phyloP scores from a whole-genome alignment of 176 grass and related monocot species.

The Chrysopogon serrulatus region DNA sequence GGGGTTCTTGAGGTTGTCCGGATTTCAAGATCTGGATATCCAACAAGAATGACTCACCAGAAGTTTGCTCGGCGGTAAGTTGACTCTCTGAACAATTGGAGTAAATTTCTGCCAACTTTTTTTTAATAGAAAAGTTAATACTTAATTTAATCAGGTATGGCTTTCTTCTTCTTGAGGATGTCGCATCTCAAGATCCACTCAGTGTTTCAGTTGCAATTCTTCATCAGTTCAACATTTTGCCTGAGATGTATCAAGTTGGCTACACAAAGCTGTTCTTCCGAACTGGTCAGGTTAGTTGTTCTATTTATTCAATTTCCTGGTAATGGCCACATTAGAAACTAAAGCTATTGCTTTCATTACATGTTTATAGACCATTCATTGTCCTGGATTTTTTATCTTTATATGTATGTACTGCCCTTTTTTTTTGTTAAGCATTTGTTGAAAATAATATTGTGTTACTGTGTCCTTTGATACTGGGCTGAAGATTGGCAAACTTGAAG shows the following conservation, averaged over 20 bases:
- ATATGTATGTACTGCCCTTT: not conserved
- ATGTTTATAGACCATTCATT: constrained; percentile 8
- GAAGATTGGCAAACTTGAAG: constrained; percentile 93
- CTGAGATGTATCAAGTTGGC: constrained; percentile 99
- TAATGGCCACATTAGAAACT: not conserved
- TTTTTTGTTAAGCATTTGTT: constrained; percentile 12
- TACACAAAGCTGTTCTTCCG: constrained; percentile 98
- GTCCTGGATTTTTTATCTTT: not conserved
- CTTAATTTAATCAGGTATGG: constrained; percentile 66
- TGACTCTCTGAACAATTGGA: constrained; percentile 14
- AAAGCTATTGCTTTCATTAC: not conserved
- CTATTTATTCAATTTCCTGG: constrained; percentile 5
- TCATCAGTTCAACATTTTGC: constrained; percentile 93
- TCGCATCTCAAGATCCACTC: constrained; percentile 87
- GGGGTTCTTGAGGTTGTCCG: constrained; percentile 99
- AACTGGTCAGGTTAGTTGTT: constrained; percentile 80
- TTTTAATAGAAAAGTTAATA: not conserved
- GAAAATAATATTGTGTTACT: constrained; percentile 14
- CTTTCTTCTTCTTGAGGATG: constrained; percentile 90
- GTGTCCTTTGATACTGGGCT: constrained; percentile 11
- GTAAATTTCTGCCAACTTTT: constrained; percentile 2
- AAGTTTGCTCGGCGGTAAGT: constrained; percentile 92
- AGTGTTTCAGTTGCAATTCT: constrained; percentile 98
- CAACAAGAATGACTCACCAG: constrained; percentile 96
- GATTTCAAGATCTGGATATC: constrained; percentile 97